phyloP scores from a whole-genome alignment of 2,329 filamentous ascomycete species.

The Fusarium coicis region DNA sequence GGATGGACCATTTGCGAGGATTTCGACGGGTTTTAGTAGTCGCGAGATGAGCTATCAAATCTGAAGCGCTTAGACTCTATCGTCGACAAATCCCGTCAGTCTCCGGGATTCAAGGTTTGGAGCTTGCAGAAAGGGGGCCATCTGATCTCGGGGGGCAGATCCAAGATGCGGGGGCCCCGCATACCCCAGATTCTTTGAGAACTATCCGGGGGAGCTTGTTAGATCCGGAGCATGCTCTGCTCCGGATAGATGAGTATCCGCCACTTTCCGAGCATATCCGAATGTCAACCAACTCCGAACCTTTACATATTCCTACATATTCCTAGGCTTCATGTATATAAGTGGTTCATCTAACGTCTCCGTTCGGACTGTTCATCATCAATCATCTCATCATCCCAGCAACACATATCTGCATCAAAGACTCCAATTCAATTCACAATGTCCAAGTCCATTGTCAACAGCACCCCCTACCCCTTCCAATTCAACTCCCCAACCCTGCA shows the following conservation, averaged over 20 bases:
- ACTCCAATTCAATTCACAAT: neutral
- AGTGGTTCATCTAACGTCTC: accelerated
- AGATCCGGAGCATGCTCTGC: neutral
- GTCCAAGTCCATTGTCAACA: slow-evolving; percentile 46
- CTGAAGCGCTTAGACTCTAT: neutral
- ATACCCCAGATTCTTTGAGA: neutral
- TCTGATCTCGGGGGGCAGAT: neutral
- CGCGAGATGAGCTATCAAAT: neutral
- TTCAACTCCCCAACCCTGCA: slow-evolving; percentile 34
- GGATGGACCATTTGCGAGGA: neutral
- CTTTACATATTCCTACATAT: accelerated
- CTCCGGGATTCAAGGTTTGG: neutral
- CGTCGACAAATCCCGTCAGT: neutral
- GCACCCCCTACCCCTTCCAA: slow-evolving; percentile 48
- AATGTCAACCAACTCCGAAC: too few species aligned
- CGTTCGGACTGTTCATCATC: accelerated
- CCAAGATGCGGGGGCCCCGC: neutral
- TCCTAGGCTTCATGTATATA: neutral
- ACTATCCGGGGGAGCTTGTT: neutral
- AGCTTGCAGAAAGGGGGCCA: neutral
- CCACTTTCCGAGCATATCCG: neutral
- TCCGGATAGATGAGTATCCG: neutral
- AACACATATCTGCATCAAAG: neutral
- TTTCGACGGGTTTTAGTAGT: neutral
- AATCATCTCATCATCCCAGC: neutral